Base-by-base conservation (phyloP, 2,329 filamentous ascomycete genomes). In the Fusarium nelsonii region DNA sequence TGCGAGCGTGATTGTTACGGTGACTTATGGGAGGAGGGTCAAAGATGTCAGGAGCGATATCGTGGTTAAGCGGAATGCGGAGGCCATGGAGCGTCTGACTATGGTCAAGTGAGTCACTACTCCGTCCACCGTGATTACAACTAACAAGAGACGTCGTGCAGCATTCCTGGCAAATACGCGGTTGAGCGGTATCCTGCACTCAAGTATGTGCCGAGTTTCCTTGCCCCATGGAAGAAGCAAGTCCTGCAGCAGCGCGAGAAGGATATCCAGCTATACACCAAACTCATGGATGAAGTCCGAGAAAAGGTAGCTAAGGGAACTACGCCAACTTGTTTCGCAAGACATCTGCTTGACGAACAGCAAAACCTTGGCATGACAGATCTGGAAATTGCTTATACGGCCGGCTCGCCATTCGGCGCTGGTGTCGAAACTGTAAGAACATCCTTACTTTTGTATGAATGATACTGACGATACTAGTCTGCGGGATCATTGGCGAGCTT, bases 401-500 rank as follows among this genome's bases (percentile, higher is more conserved):
- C 81, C 1, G 83, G 82, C 3, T 81, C 81, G 3, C 79, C 83
- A 0, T 84, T 84, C 30, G 83, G 81, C 0, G 81, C 81, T 0
- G 81, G 81, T 0, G 80, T 82, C 0, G 81, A 83, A 63, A 83
- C 81, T 0, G 81, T 81, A 65, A 70, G 78, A 4, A 1, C 1
- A 16, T 0, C 0, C 3, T 12, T 4, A 4, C 0, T 1, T 2
- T 2, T 3, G 3, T 6, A 6, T 1, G 0, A 14, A 0, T 0
- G 0, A 0, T 2, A 4, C 33, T 62, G 4, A 48, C 0, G 0
- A 1, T 9, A 0, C 1, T 1, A 75, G 82, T 88, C 68, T 59
- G 86, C 67, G 73, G 87, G 57, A 61, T 87, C 76, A 60, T 82
- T 75, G 63, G 84, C 62, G 0, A 87, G 79, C n/a, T 82, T 87